Evolutionary conservation across 2,329 filamentous ascomycete species (phyloP), one percentile per base, ranked within the genome.

Genomic region (Pleochaeta shiraiana): DNA sequence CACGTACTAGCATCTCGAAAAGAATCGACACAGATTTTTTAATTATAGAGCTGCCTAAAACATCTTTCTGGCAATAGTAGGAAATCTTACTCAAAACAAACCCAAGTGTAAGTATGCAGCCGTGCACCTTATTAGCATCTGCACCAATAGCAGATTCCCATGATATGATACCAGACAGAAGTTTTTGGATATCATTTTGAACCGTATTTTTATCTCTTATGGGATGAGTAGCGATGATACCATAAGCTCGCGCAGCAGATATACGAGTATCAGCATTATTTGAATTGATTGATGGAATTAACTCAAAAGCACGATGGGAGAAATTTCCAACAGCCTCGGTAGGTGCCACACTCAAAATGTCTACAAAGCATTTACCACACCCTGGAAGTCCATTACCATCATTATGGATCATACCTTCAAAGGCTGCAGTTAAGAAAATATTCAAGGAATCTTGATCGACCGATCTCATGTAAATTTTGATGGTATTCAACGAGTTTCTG

Each of bases 181-280:
- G 74, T 0, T 74, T 70, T 19, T 73, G 68, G 28, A 83, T 71
- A 9, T 77, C 73, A 19, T 73, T 74, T 9, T 75, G 70, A 14
- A 84, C 69, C 3, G 75, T 70, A 14, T 73, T 70, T 0, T 75
- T 68, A 1, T 77, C 69, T 65, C 78, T 78, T 6, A 69, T 70
- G 3, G 78, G 77, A 72, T 92, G 87, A 0, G 89, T 86, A 0
- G 81, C 83, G 4, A 96, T 74, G 14, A 95, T 86, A 0, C 90
- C 91, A 69, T 90, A 83, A 0, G 83, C 81, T 66, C 83, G 84
- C 19, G 89, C 84, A 1, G 85, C 84, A 31, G 85, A 77, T 43
- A 78, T 77, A 39, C 91, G 81, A 5, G 86, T 79, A 64, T 83
- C 80, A 66, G 83, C 80, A 68, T 87, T 86, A 71, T 91, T 93